These are phyloP conservation scores for Pisolithus thermaeus DNA, from an alignment of 1,284 basidiomycete genomes.

Conservation along the genomic window DNA sequence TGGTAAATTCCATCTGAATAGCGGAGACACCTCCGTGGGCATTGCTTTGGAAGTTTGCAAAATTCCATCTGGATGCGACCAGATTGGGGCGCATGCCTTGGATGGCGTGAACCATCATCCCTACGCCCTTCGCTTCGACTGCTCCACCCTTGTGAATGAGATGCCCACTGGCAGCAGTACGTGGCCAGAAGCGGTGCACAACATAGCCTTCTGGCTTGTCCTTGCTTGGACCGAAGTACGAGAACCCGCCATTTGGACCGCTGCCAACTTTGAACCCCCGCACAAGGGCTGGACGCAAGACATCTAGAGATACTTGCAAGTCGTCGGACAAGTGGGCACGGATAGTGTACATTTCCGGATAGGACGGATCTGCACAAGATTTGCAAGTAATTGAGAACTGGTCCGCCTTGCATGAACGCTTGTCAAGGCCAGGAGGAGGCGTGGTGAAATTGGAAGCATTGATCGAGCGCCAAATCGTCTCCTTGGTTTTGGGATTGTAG, in stretches of 20 bases:
- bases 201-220: constrained; percentile 83
- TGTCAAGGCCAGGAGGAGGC: constrained; percentile 72
- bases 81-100: constrained; percentile 98
- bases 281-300: constrained; percentile 62
- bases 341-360: constrained; percentile 76
- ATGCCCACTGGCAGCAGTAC: constrained; percentile 60
- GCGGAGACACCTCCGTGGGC: constrained; percentile 75
- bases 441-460: constrained; percentile 84
- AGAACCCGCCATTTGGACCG: constrained; percentile 84
- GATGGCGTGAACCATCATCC: constrained; percentile 94
- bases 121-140: constrained; percentile 66
- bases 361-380: constrained; percentile 55
- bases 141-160: constrained; percentile 72
- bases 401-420: constrained; percentile 85
- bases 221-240: constrained; percentile 79
- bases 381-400: constrained; percentile 82
- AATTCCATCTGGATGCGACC: constrained; percentile 94
- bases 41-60: constrained; percentile 80
- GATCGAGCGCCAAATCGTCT: constrained; percentile 83
- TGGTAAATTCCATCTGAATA: constrained; percentile 96
- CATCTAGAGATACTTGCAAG: constrained; percentile 75
- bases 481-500: constrained; percentile 75
- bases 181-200: constrained; percentile 90
- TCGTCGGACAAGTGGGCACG: constrained; percentile 76
- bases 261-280: constrained; percentile 92